Evolutionary conservation across 2,329 filamentous ascomycete species (phyloP), one percentile per base, ranked within the genome.

Genomic region (Mariannaea sp.): DNA sequence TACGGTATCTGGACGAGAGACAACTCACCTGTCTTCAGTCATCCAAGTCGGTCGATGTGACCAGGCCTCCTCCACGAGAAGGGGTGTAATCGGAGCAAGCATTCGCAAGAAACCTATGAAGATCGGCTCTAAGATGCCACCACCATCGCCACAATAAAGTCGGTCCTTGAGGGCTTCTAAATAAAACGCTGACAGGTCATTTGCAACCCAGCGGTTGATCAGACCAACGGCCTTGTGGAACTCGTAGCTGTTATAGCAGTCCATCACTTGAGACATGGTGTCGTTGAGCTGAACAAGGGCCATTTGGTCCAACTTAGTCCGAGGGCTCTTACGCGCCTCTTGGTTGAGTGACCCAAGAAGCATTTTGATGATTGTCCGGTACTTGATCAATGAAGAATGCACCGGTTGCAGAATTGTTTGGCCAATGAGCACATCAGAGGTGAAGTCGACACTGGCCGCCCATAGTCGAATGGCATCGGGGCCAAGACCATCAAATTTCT

Each of bases 391-490:
- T 2, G 85, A 82, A 39, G 82, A 84, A 61, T 96, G 89, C 9
- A 94, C 84, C 2, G 88, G 83, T 62, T 88, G 83, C 7, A 99
- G 80, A 0, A 94, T 86, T 1, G 86, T 82, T 58, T 88, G 83
- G 17, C 92, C 90, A 59, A 99, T 87, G 6, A 88, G 81, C 5
- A 97, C 86, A 68, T 99, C 94, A 14, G 83, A 84, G 3, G 90
- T 96, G 70, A 94, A 97, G 72, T 99, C 93, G 64, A 89, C 91
- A 70, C 89, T 90, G 3, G 92, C 93, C 22, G 85, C 92, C 93
- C 93, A 97, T 22, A 99, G 75, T 9, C 95, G 86, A 49, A 99
- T 78, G 4, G 89, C 90, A 72, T 99, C 93, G 0, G 92, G 82
- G 0, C 94, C 94, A 53, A 97, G 82, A 1, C 84, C 84, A 65